These are phyloP conservation scores for Plasmodium relictum DNA, from an alignment of 169 alveolate genomes.

Conservation along the genomic window DNA sequence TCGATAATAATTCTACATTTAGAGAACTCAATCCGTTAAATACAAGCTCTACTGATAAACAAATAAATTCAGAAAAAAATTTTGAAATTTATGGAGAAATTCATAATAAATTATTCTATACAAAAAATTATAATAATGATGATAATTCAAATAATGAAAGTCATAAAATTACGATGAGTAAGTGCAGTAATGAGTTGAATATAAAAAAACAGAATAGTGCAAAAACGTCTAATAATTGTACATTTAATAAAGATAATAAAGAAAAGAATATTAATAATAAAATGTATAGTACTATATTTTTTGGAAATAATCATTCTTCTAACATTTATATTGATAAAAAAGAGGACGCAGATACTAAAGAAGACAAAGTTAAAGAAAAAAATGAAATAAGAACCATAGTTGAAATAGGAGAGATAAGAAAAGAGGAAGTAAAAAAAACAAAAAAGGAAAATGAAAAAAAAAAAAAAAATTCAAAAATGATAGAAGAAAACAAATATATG, in stretches of 20 bases:
- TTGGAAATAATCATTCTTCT: background rate
- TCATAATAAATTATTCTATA: background rate
- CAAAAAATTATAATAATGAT: background rate
- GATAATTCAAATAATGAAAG: background rate
- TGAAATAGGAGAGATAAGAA: background rate
- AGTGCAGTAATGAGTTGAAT: background rate
- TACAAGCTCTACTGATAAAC: too few species aligned
- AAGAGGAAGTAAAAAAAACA: too few species aligned
- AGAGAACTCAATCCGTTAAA: too few species aligned
- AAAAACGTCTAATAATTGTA: background rate
- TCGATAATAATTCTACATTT: too few species aligned
- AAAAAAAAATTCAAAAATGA: background rate
- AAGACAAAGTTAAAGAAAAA: background rate
- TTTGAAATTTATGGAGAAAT: background rate
- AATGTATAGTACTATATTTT: background rate
- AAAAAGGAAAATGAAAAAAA: constrained; percentile 3
- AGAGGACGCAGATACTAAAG: background rate
- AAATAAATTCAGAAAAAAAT: too few species aligned
- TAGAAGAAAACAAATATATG: background rate
- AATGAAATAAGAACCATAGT: too few species aligned
- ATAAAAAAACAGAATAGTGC: background rate
- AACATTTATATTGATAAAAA: background rate
- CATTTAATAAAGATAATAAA: background rate
- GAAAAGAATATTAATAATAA: background rate
- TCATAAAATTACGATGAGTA: background rate